These are phyloP conservation scores for Pisolithus microcarpus DNA, from an alignment of 768 basidiomycete genomes.

Conservation along the genomic window DNA sequence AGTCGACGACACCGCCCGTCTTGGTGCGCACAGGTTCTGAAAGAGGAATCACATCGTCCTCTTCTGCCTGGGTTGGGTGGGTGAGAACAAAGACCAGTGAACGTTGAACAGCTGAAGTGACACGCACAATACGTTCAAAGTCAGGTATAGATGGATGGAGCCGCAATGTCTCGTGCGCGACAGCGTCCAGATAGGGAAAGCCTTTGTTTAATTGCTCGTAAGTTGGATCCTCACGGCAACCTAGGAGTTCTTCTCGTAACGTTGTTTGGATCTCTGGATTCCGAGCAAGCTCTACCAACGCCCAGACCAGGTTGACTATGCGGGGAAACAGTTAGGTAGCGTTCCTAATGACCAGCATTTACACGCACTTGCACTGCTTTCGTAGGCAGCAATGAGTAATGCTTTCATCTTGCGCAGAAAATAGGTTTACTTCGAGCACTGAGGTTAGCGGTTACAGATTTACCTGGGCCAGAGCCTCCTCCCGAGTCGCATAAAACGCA, in stretches of 20 bases:
- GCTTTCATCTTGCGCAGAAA: constrained; percentile 8
- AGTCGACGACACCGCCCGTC: constrained; percentile 33
- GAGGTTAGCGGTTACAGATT: not conserved
- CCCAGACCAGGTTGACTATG: constrained; percentile 32
- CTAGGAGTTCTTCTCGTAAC: constrained; percentile 42
- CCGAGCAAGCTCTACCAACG: constrained; percentile 46
- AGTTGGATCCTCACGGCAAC: constrained; percentile 39
- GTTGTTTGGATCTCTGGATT: constrained; percentile 40
- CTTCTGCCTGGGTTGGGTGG: constrained; percentile 27
- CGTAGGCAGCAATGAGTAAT: constrained; percentile 16
- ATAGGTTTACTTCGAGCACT: not conserved
- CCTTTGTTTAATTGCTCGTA: constrained; percentile 44
- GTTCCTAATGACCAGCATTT: not conserved
- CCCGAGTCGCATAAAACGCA: constrained; percentile 18
- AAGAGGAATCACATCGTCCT: constrained; percentile 58
- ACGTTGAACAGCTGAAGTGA: not conserved
- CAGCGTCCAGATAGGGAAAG: constrained; percentile 50
- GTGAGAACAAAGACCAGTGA: not conserved
- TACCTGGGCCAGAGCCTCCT: constrained; percentile 23
- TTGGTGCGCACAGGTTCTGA: constrained; percentile 37
- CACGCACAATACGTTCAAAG: constrained; percentile 9
- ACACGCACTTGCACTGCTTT: constrained; percentile 14
- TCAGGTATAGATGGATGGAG: constrained; percentile 34
- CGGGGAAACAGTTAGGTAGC: not conserved
- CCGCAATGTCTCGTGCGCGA: constrained; percentile 39